Percentiles rank a stretch among this genome's conserved stretches.
phyloP scores from a whole-genome alignment of 345 rosid genomes.

The Xanthoceras sorbifolium region DNA sequence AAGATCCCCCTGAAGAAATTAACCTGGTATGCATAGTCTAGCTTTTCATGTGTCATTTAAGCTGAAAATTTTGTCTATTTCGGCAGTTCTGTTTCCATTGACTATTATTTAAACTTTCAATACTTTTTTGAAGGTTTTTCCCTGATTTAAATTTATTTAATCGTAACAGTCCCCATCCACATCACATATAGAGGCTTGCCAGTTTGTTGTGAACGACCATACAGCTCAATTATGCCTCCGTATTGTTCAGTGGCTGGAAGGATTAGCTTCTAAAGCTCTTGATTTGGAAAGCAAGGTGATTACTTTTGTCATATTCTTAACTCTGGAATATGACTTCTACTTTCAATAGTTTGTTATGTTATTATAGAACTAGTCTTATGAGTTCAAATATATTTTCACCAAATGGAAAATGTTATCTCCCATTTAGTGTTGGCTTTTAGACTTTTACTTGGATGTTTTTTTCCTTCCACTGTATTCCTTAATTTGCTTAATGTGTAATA shows the following conservation, averaged over 20 bases:
- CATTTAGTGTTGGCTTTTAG: not conserved
- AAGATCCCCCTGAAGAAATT: constrained; percentile 66
- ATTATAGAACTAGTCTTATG: not conserved
- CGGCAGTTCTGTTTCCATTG: not conserved
- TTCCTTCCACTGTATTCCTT: not conserved
- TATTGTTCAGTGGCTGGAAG: constrained; percentile 94
- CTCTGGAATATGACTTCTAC: constrained; percentile 4
- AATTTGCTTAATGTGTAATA: constrained; percentile 3
- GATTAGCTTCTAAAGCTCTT: constrained; percentile 90
- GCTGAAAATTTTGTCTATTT: not conserved
- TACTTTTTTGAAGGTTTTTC: constrained; percentile 6
- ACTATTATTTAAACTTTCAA: not conserved
- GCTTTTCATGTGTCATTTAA: constrained; percentile 7
- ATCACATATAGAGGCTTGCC: constrained; percentile 93
- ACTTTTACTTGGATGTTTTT: constrained; percentile 2
- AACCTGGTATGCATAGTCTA: constrained; percentile 48
- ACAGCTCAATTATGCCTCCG: constrained; percentile 95
- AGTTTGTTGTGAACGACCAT: constrained; percentile 80
- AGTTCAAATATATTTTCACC: not conserved
- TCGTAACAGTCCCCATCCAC: constrained; percentile 76
- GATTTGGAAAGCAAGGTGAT: constrained; percentile 91
- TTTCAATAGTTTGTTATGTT: not conserved
- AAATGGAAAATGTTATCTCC: not conserved
- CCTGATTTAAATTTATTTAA: constrained; percentile 19
- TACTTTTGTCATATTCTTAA: constrained; percentile 16